A percentile compares a stretch with the other conserved stretches of the same genome.
These are phyloP conservation scores for Aspergillus sp. DNA, from an alignment of 2,329 filamentous ascomycete species.

Conservation along the genomic window DNA sequence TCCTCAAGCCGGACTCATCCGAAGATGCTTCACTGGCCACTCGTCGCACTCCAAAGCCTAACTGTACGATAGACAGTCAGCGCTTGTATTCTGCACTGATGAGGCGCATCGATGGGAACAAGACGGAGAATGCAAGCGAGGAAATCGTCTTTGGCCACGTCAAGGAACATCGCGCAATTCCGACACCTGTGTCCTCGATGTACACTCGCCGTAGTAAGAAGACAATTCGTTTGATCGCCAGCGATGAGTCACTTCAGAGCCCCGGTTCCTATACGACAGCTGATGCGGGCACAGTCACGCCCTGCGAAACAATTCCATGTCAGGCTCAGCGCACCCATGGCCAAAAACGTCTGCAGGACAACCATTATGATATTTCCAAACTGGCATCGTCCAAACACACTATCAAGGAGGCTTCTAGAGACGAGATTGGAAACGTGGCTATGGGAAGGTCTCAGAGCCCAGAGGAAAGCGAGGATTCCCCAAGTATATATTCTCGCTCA, in stretches of 20 bases:
- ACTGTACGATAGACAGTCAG: slow-evolving; percentile 38
- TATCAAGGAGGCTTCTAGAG: slow-evolving; percentile 19
- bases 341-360: background rate
- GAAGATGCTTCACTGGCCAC: slow-evolving; percentile 15
- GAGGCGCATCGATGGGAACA: slow-evolving; percentile 39
- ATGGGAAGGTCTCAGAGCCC: background rate
- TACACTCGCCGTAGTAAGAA: slow-evolving; percentile 26
- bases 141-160: slow-evolving; percentile 33
- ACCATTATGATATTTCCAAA: too few species aligned
- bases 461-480: slow-evolving; percentile 29
- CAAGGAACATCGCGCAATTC: slow-evolving; percentile 33
- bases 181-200: slow-evolving; percentile 31
- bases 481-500: slow-evolving; percentile 48
- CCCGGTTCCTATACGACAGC: slow-evolving; percentile 37
- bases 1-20: background rate
- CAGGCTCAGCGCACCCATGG: background rate
- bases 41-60: slow-evolving; percentile 19
- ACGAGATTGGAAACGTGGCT: slow-evolving; percentile 24
- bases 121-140: slow-evolving; percentile 23
- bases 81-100: slow-evolving; percentile 48
- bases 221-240: slow-evolving; percentile 36
- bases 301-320: slow-evolving; percentile 18
- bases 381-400: background rate
- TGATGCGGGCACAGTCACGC: slow-evolving; percentile 24
- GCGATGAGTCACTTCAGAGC: slow-evolving; percentile 33